Conservation (phyloP, 2,329 filamentous ascomycete genomes). For the Penicillium sp. region DNA sequence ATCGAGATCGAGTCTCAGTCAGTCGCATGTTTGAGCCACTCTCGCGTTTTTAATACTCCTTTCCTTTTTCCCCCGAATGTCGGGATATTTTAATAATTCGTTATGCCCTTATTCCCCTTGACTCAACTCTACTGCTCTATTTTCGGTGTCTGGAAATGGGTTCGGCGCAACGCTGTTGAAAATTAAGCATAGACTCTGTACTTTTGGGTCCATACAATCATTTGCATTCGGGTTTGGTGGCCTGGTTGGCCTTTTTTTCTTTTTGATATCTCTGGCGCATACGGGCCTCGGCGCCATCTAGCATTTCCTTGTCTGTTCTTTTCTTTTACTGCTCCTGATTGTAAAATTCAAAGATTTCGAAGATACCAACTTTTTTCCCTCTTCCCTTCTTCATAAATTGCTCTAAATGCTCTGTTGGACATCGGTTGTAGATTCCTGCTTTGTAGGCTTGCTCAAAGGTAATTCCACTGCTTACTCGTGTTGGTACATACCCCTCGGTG, state of each 20-base stretch:
- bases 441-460: not conserved
- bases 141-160: constrained; percentile 4
- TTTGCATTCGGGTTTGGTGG: constrained; percentile 6
- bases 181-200: constrained; percentile 6
- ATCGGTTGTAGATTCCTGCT: no score
- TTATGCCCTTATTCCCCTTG: not conserved
- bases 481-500: no score
- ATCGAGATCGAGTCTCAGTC: constrained; percentile 31
- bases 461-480: not conserved
- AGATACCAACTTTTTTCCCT: not conserved
- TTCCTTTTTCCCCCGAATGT: not conserved
- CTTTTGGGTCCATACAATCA: constrained; percentile 1
- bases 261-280: constrained; percentile 3
- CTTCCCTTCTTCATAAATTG: not conserved
- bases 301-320: not conserved
- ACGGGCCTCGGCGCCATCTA: not conserved
- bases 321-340: not conserved
- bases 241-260: not conserved
- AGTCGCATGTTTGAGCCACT: constrained; percentile 16
- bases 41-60: not conserved
- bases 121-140: not conserved
- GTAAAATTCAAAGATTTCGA: not conserved
- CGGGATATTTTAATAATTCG: constrained; percentile 1
- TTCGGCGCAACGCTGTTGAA: constrained; percentile 3
- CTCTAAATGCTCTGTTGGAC: no score